Evolutionary conservation across 208 protist species (phyloP).

Genomic region (Acanthamoeba lenticulata): DNA sequence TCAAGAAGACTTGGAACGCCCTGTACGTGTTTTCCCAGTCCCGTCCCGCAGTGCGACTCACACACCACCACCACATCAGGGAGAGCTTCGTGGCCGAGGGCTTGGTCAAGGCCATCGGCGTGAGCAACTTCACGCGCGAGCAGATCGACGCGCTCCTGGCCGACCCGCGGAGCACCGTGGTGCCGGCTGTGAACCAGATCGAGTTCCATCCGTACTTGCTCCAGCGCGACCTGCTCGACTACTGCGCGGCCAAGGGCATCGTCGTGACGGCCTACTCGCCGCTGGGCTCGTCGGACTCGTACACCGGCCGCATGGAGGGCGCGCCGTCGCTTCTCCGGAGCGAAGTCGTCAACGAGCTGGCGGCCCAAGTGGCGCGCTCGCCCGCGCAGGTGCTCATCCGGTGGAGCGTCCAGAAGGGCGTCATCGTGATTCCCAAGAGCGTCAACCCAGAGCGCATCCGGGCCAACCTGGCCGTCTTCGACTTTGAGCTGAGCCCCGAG

Average conservation of each 20-base stretch:
- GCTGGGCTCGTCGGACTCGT: conserved; percentile 67
- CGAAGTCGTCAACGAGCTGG: conserved; percentile 57
- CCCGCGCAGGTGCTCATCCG: conserved; percentile 72
- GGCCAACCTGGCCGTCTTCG: conserved; percentile 91
- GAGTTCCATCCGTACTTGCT: conserved; percentile 44
- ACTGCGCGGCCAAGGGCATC: conserved; percentile 61
- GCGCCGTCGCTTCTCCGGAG: conserved; percentile 57
- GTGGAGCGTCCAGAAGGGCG: conserved; percentile 80
- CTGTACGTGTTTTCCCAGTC: not conserved
- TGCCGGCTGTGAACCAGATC: conserved; percentile 13
- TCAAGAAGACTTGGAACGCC: not conserved
- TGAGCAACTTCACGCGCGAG: conserved; percentile 52
- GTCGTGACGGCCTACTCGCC: conserved; percentile 84
- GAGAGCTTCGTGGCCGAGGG: conserved; percentile 7
- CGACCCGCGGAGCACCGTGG: not conserved
- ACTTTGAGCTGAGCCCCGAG: conserved; percentile 88
- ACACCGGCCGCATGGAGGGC: not conserved
- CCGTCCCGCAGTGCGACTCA: not conserved
- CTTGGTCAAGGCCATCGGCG: conserved; percentile 42
- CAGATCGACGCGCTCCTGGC: conserved; percentile 15
- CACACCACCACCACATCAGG: not conserved
- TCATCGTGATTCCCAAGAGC: conserved; percentile 90
- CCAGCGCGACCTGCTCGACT: not conserved
- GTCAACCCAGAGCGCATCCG: conserved; percentile 86
- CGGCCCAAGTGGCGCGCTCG: conserved; percentile 24